phyloP scores from a whole-genome alignment of 2,329 filamentous ascomycete genomes.

The Fusarium bactridioides region DNA sequence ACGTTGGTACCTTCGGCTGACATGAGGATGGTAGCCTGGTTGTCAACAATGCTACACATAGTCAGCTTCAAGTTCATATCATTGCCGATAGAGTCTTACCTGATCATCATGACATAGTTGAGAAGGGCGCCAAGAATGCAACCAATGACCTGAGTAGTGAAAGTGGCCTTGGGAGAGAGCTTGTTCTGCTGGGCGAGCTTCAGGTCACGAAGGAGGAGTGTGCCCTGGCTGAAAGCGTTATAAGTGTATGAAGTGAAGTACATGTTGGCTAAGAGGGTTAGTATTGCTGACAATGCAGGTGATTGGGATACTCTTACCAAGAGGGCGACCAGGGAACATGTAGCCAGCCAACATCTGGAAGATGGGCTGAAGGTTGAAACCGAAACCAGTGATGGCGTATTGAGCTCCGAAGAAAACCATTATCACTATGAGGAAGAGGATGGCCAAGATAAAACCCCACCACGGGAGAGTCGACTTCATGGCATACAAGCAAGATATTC shows the following conservation, averaged over 20 bases:
- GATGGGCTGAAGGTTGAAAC: slow-evolving; percentile 18
- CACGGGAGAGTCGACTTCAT: slow-evolving; percentile 38
- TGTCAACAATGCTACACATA: slow-evolving; percentile 54
- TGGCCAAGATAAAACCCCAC: slow-evolving; percentile 54
- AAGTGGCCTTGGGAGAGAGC: slow-evolving; percentile 16
- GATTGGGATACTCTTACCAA: neutral
- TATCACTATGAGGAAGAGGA: slow-evolving; percentile 46
- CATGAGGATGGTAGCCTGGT: slow-evolving; percentile 55
- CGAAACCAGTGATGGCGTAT: slow-evolving; percentile 17
- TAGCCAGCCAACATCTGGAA: slow-evolving; percentile 29
- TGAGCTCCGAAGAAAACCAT: slow-evolving; percentile 51
- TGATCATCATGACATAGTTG: slow-evolving; percentile 62
- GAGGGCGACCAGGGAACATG: slow-evolving; percentile 18
- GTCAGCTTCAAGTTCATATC: slow-evolving; percentile 8
- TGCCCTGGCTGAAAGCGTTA: slow-evolving; percentile 4
- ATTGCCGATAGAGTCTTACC: neutral
- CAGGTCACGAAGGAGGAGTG: slow-evolving; percentile 7
- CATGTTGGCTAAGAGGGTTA: slow-evolving; percentile 12
- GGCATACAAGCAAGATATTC: slow-evolving; percentile 34
- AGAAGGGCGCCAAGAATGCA: slow-evolving; percentile 61
- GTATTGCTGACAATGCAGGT: fast-evolving
- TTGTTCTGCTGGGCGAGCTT: slow-evolving; percentile 25
- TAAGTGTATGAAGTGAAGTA: slow-evolving; percentile 28
- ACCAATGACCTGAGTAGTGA: slow-evolving; percentile 60
- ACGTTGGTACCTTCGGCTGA: slow-evolving; percentile 56